phyloP scores from a whole-genome alignment of 345 rosid genomes.

The Bruguiera parviflora region DNA sequence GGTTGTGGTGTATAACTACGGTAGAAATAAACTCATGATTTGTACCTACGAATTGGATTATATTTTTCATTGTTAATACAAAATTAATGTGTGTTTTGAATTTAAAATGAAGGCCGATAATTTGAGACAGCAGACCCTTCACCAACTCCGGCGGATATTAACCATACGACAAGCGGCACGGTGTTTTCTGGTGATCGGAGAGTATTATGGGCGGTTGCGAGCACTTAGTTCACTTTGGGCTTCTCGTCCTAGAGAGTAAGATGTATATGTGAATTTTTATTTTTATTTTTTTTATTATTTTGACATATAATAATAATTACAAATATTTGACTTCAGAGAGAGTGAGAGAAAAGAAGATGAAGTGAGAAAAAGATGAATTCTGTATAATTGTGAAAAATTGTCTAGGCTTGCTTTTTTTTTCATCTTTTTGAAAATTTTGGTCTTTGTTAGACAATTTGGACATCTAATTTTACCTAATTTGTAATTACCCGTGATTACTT shows the following conservation, averaged over 20 bases:
- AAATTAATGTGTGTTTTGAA: not conserved
- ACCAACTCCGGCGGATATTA: slow-evolving; percentile 70
- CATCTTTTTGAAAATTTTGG: too few relatives aligned
- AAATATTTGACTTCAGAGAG: too few relatives aligned
- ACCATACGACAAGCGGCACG: slow-evolving; percentile 84
- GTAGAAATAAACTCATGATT: too few relatives aligned
- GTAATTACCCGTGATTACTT: too few relatives aligned
- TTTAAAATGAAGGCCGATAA: slow-evolving; percentile 64
- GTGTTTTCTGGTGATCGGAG: slow-evolving; percentile 86
- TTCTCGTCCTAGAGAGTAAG: slow-evolving; percentile 93
- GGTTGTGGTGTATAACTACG: slow-evolving; percentile 1
- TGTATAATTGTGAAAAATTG: too few relatives aligned
- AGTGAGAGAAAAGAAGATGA: too few relatives aligned
- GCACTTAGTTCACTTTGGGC: slow-evolving; percentile 90
- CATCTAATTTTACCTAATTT: too few relatives aligned
- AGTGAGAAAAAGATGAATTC: too few relatives aligned
- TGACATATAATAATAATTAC: not conserved
- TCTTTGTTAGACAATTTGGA: too few relatives aligned
- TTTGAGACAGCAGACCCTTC: slow-evolving; percentile 91
- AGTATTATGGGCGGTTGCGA: slow-evolving; percentile 75
- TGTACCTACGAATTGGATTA: not conserved
- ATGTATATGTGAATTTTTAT: too few relatives aligned
- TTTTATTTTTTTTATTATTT: not conserved
- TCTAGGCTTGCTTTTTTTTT: too few relatives aligned
- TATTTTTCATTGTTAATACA: not conserved